Conservation (phyloP, 2,329 filamentous ascomycete species). For the Exserohilum rostratum region DNA sequence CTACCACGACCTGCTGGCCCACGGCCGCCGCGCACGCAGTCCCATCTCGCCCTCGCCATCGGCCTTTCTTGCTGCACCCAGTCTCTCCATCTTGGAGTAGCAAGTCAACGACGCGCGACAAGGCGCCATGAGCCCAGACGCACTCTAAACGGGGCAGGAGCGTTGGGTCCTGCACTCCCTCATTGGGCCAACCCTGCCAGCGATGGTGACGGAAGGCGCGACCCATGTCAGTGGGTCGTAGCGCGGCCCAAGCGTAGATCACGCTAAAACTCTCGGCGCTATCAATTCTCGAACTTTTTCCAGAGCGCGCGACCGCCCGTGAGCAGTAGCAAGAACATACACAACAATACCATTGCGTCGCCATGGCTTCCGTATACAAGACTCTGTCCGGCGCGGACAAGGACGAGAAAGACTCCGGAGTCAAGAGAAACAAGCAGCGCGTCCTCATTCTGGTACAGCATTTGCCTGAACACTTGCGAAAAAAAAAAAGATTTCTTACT, state of each 20-base stretch:
- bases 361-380: constrained; percentile 65
- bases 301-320: constrained; percentile 19
- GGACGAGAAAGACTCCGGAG: constrained; percentile 43
- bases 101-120: constrained; percentile 3
- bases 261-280: constrained; percentile 29
- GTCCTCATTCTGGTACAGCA: constrained; percentile 73
- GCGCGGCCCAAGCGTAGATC: constrained; percentile 19
- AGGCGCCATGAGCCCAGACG: constrained; percentile 10
- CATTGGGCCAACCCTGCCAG: constrained; percentile 28
- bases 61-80: not conserved
- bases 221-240: constrained; percentile 22
- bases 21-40: not conserved
- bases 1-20: constrained; percentile 9
- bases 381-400: constrained; percentile 54
- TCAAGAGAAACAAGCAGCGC: constrained; percentile 58
- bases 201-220: constrained; percentile 31
- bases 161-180: constrained; percentile 12
- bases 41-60: not conserved
- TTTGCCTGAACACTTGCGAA: not conserved
- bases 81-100: not conserved
- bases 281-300: constrained; percentile 36
- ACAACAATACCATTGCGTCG: constrained; percentile 17
- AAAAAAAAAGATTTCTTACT: constrained; percentile 17
- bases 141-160: constrained; percentile 14
- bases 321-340: constrained; percentile 20